Evolutionary conservation across 768 basidiomycete genomes (phyloP).

Genomic region (Lanmaoa rubissima): DNA sequence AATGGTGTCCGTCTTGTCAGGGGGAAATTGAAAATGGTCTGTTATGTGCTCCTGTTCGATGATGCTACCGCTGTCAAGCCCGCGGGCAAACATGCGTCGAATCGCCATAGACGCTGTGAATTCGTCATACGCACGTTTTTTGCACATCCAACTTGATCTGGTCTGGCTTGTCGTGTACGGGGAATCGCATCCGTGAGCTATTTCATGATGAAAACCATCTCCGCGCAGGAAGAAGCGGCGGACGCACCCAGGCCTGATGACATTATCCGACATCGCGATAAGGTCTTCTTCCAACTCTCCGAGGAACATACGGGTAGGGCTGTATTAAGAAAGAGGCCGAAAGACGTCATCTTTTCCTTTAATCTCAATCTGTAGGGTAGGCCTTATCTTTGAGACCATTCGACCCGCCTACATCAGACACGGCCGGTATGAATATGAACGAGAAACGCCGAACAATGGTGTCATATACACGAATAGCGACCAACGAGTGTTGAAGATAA

Average conservation of each 20-base stretch:
- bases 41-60: neutral
- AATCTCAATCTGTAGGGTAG: neutral
- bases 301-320: slow-evolving; percentile 11
- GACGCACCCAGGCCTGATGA: neutral
- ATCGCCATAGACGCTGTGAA: neutral
- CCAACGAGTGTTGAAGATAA: slow-evolving; percentile 2
- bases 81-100: neutral
- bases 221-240: slow-evolving; percentile 6
- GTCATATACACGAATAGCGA: slow-evolving; percentile 6
- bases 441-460: slow-evolving; percentile 13
- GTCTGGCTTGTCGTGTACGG: neutral
- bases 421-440: slow-evolving; percentile 9
- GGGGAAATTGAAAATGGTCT: neutral
- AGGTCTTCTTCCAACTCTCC: slow-evolving; percentile 13
- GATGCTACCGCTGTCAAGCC: neutral
- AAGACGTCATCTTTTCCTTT: slow-evolving; percentile 1
- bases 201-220: neutral
- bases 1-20: slow-evolving; percentile 9
- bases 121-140: neutral
- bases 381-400: slow-evolving; percentile 11
- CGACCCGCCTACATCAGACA: neutral
- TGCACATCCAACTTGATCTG: neutral
- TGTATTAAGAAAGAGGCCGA: slow-evolving; percentile 1
- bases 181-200: neutral
- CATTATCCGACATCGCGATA: slow-evolving; percentile 16